These are phyloP conservation scores for Lepidopterella palustris DNA, from an alignment of 495 filamentous ascomycete species.

Conservation along the genomic window DNA sequence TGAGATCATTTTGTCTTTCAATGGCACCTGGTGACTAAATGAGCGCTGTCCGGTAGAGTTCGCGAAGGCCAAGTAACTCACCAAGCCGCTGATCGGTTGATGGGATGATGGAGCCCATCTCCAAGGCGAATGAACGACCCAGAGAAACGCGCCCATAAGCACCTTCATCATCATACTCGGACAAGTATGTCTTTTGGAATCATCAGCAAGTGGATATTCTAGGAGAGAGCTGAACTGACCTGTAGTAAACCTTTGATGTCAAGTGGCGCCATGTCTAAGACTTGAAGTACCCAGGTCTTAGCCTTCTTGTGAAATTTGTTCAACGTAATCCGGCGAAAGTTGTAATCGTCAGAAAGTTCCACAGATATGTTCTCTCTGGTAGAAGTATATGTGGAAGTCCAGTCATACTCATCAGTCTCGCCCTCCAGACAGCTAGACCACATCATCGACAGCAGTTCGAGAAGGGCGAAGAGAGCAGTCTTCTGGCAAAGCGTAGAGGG, in stretches of 20 bases:
- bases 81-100: conserved; percentile 78
- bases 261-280: conserved; percentile 80
- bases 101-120: conserved; percentile 85
- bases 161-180: conserved; percentile 82
- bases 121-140: conserved; percentile 89
- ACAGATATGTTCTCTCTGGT: conserved; percentile 65
- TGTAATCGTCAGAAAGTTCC: conserved; percentile 87
- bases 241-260: conserved; percentile 83
- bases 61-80: conserved; percentile 23
- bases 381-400: conserved; percentile 71
- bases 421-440: conserved; percentile 90
- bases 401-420: conserved; percentile 89
- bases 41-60: background rate
- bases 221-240: background rate
- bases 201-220: conserved; percentile 40
- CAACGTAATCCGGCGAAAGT: conserved; percentile 68
- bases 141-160: conserved; percentile 83
- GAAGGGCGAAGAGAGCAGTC: conserved; percentile 79
- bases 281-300: conserved; percentile 68
- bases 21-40: conserved; percentile 48
- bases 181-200: conserved; percentile 69
- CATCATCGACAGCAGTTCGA: conserved; percentile 87
- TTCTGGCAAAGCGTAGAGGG: conserved; percentile 88
- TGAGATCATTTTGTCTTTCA: conserved; percentile 59
- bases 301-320: conserved; percentile 69